phyloP scores from a whole-genome alignment of 2,329 filamentous ascomycete species.

The Pleomassaria siparia region DNA sequence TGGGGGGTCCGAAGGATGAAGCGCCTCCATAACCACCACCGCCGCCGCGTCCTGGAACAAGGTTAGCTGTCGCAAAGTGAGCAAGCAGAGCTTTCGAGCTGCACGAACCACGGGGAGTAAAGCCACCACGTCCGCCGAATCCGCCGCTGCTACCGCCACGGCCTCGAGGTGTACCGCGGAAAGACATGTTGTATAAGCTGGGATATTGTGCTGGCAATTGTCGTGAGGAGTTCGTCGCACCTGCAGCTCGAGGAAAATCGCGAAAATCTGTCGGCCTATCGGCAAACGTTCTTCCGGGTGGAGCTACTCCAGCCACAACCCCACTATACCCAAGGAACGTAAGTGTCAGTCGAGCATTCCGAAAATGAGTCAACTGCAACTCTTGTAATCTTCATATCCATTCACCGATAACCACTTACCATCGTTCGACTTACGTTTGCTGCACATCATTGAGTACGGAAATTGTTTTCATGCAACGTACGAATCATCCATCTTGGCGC shows the following conservation, averaged over 20 bases:
- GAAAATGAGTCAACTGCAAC: slow-evolving; percentile 25
- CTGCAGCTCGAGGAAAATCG: slow-evolving; percentile 28
- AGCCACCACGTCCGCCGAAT: slow-evolving; percentile 55
- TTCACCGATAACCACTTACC: not conserved
- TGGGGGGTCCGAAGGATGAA: slow-evolving; percentile 48
- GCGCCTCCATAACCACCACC: slow-evolving; percentile 17
- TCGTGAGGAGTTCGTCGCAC: slow-evolving; percentile 24
- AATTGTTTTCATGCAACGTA: slow-evolving; percentile 1
- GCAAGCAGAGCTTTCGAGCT: slow-evolving; percentile 15
- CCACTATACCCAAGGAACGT: slow-evolving; percentile 13
- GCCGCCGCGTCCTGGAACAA: slow-evolving; percentile 38
- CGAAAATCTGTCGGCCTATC: slow-evolving; percentile 23
- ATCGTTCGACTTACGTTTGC: slow-evolving; percentile 7
- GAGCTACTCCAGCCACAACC: not conserved
- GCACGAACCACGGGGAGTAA: slow-evolving; percentile 50
- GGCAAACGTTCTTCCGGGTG: slow-evolving; percentile 26
- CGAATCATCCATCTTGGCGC: slow-evolving; percentile 15
- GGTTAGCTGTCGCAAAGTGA: slow-evolving; percentile 26
- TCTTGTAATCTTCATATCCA: slow-evolving; percentile 11
- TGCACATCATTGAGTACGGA: slow-evolving; percentile 2
- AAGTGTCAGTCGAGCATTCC: slow-evolving; percentile 4
- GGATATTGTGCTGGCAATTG: slow-evolving; percentile 24
- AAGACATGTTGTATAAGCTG: slow-evolving; percentile 58
- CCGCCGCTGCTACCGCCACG: slow-evolving; percentile 48
- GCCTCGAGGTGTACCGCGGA: slow-evolving; percentile 52